Conservation (phyloP, 768 basidiomycete genomes). For the Mycena metata region DNA sequence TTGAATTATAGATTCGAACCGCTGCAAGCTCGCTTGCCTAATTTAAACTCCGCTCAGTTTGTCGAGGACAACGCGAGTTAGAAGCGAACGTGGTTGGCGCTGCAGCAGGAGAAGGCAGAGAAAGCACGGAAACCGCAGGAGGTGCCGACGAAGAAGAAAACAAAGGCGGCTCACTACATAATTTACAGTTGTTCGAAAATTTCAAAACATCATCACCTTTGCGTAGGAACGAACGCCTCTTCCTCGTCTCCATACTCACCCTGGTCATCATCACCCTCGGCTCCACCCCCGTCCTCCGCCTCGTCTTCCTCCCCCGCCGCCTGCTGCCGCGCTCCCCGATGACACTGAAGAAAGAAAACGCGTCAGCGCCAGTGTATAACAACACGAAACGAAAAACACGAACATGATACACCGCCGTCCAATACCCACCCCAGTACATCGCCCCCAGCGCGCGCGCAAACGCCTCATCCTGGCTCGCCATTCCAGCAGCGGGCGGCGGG, state of each 20-base stretch:
- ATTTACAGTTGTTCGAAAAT: no score
- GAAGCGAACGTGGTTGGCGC: no score
- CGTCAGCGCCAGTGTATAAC: conserved; percentile 6
- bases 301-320: conserved; percentile 20
- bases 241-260: conserved; percentile 48
- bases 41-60: no score
- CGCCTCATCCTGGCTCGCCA: conserved; percentile 78
- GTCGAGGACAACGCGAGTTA: no score
- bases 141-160: no score
- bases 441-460: conserved; percentile 81
- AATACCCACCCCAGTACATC: conserved; percentile 91
- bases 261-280: conserved; percentile 43
- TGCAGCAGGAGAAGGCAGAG: no score
- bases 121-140: no score
- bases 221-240: conserved; percentile 54
- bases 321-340: conserved; percentile 43
- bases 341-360: conserved; percentile 46
- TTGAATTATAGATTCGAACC: no score
- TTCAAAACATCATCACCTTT: conserved; percentile 47
- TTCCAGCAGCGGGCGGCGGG: conserved; percentile 50
- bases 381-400: conserved; percentile 41
- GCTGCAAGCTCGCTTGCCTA: no score
- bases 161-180: no score
- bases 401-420: conserved; percentile 89
- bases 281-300: conserved; percentile 43